These are phyloP conservation scores for Phlyctochytrium planicorne DNA, from an alignment of 192 early-diverging fungal genomes.

Conservation along the genomic window DNA sequence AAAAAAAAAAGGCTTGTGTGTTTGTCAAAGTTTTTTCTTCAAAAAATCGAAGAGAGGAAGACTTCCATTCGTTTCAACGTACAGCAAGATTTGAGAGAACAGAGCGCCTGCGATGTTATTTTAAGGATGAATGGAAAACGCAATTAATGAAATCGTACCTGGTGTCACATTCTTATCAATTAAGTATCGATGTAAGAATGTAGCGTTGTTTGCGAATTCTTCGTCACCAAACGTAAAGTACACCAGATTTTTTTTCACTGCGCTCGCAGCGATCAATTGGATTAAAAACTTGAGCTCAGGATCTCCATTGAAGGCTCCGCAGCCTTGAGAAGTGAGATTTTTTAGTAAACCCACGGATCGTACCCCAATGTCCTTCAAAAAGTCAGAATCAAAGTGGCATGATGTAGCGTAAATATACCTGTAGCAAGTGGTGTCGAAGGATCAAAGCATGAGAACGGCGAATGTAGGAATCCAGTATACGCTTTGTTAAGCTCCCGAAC, in stretches of 20 bases:
- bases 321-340: conserved; percentile 31
- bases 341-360: background rate
- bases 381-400: background rate
- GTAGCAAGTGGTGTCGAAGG: conserved; percentile 23
- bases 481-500: conserved; percentile 49
- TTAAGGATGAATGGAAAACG: no score
- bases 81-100: no score
- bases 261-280: conserved; percentile 43
- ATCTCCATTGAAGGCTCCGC: conserved; percentile 53
- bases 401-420: conserved; percentile 16
- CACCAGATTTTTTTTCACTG: conserved; percentile 25
- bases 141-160: no score
- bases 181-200: no score
- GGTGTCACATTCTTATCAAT: no score
- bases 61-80: no score
- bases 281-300: conserved; percentile 44
- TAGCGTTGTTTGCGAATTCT: conserved; percentile 18
- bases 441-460: conserved; percentile 8
- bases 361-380: conserved; percentile 7
- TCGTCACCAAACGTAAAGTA: conserved; percentile 53
- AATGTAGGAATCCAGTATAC: conserved; percentile 38
- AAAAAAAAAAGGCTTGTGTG: no score
- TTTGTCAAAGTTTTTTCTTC: no score
- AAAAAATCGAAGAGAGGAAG: no score
- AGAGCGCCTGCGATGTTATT: no score